Conservation (phyloP, 768 basidiomycete species). For the Podaxis sp. region DNA sequence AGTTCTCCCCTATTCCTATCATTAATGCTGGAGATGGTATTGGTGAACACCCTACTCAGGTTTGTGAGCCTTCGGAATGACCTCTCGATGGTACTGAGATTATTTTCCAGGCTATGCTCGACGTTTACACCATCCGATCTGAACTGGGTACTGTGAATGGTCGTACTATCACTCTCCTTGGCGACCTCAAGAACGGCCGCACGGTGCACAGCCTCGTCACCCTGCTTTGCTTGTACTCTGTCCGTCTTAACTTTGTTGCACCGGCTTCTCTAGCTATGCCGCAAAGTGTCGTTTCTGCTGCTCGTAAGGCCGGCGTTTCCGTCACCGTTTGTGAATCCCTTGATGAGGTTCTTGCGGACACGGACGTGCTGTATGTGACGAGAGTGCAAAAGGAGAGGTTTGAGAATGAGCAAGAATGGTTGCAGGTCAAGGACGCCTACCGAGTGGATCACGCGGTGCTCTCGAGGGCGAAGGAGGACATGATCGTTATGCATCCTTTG, state of each 20-base stretch:
- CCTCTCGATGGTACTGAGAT: slow-evolving; percentile 6
- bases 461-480: slow-evolving; percentile 90
- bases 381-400: slow-evolving; percentile 96
- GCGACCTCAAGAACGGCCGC: slow-evolving; percentile 96
- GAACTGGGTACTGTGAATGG: slow-evolving; percentile 98
- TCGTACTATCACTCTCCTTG: slow-evolving; percentile 87
- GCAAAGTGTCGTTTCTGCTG: slow-evolving; percentile 74
- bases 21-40: slow-evolving; percentile 97
- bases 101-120: slow-evolving; percentile 66
- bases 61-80: slow-evolving; percentile 29
- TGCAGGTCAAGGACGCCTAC: slow-evolving; percentile 88
- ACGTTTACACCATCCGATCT: slow-evolving; percentile 94
- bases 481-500: slow-evolving; percentile 99
- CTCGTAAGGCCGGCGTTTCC: slow-evolving; percentile 77
- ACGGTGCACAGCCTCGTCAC: slow-evolving; percentile 97
- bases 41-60: slow-evolving; percentile 97
- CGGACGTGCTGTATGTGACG: slow-evolving; percentile 97
- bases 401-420: slow-evolving; percentile 77
- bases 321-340: slow-evolving; percentile 84
- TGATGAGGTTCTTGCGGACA: slow-evolving; percentile 87
- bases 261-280: slow-evolving; percentile 90
- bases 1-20: slow-evolving; percentile 92
- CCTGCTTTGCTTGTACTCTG: slow-evolving; percentile 87
- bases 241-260: slow-evolving; percentile 94
- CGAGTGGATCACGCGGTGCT: slow-evolving; percentile 93